phyloP scores from a whole-genome alignment of 345 rosid species.

The Triadica sebifera region DNA sequence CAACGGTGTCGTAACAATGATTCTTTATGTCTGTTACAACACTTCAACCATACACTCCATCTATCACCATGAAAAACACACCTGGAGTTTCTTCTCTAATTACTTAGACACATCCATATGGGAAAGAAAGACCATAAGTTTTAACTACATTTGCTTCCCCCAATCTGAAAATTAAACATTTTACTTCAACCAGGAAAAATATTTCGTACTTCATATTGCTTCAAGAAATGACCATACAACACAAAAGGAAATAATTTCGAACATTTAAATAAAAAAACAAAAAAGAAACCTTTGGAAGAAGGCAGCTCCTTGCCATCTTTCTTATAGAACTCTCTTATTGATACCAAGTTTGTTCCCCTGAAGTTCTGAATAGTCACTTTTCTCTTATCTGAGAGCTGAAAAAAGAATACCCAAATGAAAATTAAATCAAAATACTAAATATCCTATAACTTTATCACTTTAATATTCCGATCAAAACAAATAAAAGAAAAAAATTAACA shows the following conservation, averaged over 20 bases:
- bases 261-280: neutral
- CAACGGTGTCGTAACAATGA: neutral
- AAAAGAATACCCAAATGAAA: neutral
- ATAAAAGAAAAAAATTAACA: neutral
- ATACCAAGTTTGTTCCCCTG: slow-evolving; percentile 68
- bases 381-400: slow-evolving; percentile 67
- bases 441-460: neutral
- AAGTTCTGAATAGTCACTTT: slow-evolving; percentile 87
- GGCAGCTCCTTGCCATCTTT: slow-evolving; percentile 93
- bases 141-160: neutral
- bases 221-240: no score
- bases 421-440: neutral
- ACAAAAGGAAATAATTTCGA: neutral
- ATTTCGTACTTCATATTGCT: no score
- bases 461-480: no score
- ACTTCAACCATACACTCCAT: neutral
- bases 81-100: neutral
- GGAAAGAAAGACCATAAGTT: neutral
- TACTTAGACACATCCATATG: neutral
- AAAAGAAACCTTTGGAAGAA: slow-evolving; percentile 59
- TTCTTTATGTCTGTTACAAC: neutral
- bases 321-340: slow-evolving; percentile 75
- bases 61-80: neutral
- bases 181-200: neutral
- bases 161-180: neutral